These are phyloP conservation scores for Biscogniauxia mediterranea DNA, from an alignment of 2,329 filamentous ascomycete genomes.

Conservation along the genomic window DNA sequence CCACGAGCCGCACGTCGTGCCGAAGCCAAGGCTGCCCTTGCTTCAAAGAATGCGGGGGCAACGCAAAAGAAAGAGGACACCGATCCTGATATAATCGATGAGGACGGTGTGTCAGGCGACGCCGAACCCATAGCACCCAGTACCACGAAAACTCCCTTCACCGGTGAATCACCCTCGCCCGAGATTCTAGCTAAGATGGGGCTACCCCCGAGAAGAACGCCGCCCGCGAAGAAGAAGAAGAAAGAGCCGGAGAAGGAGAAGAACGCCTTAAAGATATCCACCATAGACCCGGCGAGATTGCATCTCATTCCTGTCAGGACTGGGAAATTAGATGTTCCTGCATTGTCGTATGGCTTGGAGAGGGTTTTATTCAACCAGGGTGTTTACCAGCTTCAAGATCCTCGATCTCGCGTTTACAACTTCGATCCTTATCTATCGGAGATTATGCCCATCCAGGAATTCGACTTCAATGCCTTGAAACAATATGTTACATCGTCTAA, in stretches of 20 bases:
- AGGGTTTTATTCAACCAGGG: conserved; percentile 94
- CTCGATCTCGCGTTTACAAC: conserved; percentile 84
- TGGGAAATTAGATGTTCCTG: conserved; percentile 48
- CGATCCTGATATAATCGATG: background rate
- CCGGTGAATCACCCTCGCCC: too few species aligned
- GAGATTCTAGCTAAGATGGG: background rate
- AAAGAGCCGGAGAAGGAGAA: background rate
- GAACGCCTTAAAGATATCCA: conserved; percentile 14
- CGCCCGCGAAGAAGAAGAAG: too few species aligned
- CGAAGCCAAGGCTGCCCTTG: background rate
- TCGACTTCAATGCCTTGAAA: conserved; percentile 85
- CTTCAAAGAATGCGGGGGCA: background rate
- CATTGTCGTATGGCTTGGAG: conserved; percentile 72
- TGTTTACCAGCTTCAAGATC: conserved; percentile 88
- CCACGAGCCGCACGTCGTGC: background rate
- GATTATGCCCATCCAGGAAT: conserved; percentile 91
- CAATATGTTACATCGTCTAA: conserved; percentile 90
- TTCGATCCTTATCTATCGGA: conserved; percentile 92
- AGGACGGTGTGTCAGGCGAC: background rate
- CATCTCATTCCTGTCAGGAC: conserved; percentile 33
- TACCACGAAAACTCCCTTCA: background rate
- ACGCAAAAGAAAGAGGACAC: background rate
- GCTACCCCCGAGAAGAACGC: too few species aligned
- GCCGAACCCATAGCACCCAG: background rate
- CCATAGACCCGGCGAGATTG: conserved; percentile 28